Evolutionary conservation across 148 eudicot species (phyloP), one percentile per base, ranked within the genome.

Genomic region (Dysphania ambrosioides): DNA sequence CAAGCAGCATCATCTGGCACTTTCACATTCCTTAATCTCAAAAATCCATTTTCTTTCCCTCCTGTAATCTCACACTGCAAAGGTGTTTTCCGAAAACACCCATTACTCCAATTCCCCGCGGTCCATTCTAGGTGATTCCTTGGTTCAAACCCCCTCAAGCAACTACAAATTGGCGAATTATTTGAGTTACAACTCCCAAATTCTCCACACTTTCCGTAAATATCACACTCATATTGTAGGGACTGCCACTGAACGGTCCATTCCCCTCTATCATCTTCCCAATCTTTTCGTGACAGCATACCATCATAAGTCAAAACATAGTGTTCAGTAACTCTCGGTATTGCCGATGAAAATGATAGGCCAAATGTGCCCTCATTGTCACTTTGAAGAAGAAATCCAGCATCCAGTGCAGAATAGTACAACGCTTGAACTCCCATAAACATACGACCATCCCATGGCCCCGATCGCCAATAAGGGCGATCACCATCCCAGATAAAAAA

Each of bases 151-250:
- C 92, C 91, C 56, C 16, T 77, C 77, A 88, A 74, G 71, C 93
- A 91, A 15, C 67, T 49, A 58, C 96, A 91, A 35, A 83, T 81
- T 53, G 81, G 89, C 2, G 82, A 55, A 6, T 62, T 41, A 1
- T 82, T 44, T 16, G 82, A 30, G 60, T 87, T 74, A 74, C 96
- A 90, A 27, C 57, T 80, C 58, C 90, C 96, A 71, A 86, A 88
- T 26, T 81, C 74, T 9, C 96, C 96, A 77, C 96, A 88, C 51
- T 51, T 77, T n/a, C 79, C 87, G 68, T 81, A 87, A 16, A 84
- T 44, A 69, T 85, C 89, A 79, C 96, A 90, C 23, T 68, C 81
- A 16, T 63, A 44, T 6, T 34, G 4, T 23, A 60, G 73, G 9
- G 59, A 35, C 12, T 49, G 23, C 82, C 79, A 80, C 15, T 26